Percentiles rank a stretch among this genome's conserved stretches.
These are phyloP conservation scores for Pythium aquatile DNA, from an alignment of 352 stramenopile genomes.

Conservation along the genomic window DNA sequence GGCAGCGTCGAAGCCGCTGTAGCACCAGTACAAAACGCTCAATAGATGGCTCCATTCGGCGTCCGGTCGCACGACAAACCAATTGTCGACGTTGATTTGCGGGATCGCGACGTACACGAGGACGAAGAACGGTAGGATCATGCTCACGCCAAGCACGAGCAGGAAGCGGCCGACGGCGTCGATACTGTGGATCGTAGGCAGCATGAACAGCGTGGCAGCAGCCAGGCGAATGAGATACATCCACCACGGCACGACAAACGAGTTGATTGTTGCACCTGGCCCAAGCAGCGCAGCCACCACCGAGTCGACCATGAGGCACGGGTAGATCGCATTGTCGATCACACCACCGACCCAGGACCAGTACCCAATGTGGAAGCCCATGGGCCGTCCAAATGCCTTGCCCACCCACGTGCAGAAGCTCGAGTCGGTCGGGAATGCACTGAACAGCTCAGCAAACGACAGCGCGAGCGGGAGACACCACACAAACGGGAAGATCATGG, in stretches of 20 bases:
- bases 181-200: constrained; percentile 77
- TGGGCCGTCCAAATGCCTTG: constrained; percentile 64
- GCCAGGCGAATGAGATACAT: constrained; percentile 49
- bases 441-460: constrained; percentile 72
- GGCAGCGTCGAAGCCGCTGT: constrained; percentile 94
- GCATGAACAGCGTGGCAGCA: constrained; percentile 54
- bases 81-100: constrained; percentile 55
- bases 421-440: constrained; percentile 60
- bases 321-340: constrained; percentile 84
- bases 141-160: constrained; percentile 82
- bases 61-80: constrained; percentile 61
- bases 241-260: constrained; percentile 46
- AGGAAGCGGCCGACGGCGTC: constrained; percentile 86
- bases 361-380: constrained; percentile 83
- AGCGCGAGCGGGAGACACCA: constrained; percentile 69
- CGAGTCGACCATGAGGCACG: constrained; percentile 70
- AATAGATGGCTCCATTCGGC: constrained; percentile 86
- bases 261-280: constrained; percentile 23
- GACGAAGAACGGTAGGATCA: constrained; percentile 92
- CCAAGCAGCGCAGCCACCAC: constrained; percentile 45
- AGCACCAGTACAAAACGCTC: constrained; percentile 96
- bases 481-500: constrained; percentile 65
- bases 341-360: constrained; percentile 81
- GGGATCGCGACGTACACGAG: constrained; percentile 63
- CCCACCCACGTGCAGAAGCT: constrained; percentile 81